Evolutionary conservation across 2,329 filamentous ascomycete species (phyloP).

Genomic region (Colletotrichum musae): DNA sequence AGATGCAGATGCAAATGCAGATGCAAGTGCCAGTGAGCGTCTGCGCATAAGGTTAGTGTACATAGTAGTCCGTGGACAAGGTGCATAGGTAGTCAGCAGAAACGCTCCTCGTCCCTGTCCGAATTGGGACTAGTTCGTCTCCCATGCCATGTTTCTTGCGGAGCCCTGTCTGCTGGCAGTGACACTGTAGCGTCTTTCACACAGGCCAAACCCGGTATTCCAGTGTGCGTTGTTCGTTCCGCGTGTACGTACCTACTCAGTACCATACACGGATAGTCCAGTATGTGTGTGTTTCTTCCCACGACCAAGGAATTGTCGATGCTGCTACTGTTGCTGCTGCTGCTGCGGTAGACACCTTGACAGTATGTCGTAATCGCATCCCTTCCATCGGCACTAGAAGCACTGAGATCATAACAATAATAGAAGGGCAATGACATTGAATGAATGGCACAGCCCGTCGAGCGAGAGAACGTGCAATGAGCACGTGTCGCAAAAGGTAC

Average conservation of each 20-base stretch:
- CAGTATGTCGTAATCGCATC: not conserved
- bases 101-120: not conserved
- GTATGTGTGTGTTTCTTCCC: constrained; percentile 1
- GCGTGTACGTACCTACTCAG: too few species aligned
- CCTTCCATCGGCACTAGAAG: constrained; percentile 3
- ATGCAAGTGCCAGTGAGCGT: constrained; percentile 28
- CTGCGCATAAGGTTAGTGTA: constrained; percentile 17
- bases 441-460: not conserved
- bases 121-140: not conserved
- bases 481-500: constrained; percentile 23
- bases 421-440: not conserved
- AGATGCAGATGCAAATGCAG: constrained; percentile 15
- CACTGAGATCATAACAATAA: not conserved
- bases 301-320: constrained; percentile 20
- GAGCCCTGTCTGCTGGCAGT: not conserved
- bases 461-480: constrained; percentile 29
- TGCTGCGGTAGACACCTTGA: not conserved
- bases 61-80: too few species aligned
- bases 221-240: not conserved
- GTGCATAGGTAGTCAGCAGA: not conserved
- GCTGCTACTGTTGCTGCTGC: not conserved
- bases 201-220: not conserved
- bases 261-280: too few species aligned
- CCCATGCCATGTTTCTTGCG: constrained; percentile 26
- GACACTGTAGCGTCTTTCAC: not conserved